Conservation (phyloP, 805 yeast genomes). For the Saccharomyces kudriavzevii region DNA sequence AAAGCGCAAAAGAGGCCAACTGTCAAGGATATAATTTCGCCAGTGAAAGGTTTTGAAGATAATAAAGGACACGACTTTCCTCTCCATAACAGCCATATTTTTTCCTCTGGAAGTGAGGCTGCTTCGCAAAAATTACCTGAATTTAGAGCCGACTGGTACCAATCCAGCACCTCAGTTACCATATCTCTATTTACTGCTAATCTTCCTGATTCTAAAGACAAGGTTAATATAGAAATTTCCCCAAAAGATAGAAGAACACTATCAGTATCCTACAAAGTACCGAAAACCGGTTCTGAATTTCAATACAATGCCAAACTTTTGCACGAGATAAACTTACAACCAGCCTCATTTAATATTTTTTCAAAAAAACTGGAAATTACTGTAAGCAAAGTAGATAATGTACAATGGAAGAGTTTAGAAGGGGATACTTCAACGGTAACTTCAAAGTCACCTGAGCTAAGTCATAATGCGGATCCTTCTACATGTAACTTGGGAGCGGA, state of each 20-base stretch:
- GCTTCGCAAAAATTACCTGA: constrained; percentile 7
- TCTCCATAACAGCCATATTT: background rate
- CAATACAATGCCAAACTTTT: constrained; percentile 47
- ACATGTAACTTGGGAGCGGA: background rate
- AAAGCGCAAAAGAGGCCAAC: constrained; percentile 2
- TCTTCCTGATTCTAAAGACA: constrained; percentile 37
- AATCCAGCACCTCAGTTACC: constrained; percentile 47
- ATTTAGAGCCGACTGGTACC: constrained; percentile 65
- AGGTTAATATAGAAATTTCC: constrained; percentile 35
- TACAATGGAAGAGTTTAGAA: constrained; percentile 49
- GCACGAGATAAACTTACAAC: constrained; percentile 40
- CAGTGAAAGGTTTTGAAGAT: background rate
- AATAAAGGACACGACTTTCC: background rate
- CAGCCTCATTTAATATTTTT: constrained; percentile 44
- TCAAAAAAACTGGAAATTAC: constrained; percentile 68
- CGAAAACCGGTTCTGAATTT: constrained; percentile 43
- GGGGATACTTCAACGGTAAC: constrained; percentile 5
- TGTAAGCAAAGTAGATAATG: constrained; percentile 38
- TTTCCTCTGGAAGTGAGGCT: background rate
- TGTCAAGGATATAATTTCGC: background rate
- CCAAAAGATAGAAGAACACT: constrained; percentile 33
- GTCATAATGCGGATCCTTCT: background rate
- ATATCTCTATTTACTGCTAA: constrained; percentile 65
- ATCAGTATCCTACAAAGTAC: constrained; percentile 16
- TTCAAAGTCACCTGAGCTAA: background rate